phyloP scores from a whole-genome alignment of 371 early-diverging fungal genomes.

The Apophysomyces ossiformis region DNA sequence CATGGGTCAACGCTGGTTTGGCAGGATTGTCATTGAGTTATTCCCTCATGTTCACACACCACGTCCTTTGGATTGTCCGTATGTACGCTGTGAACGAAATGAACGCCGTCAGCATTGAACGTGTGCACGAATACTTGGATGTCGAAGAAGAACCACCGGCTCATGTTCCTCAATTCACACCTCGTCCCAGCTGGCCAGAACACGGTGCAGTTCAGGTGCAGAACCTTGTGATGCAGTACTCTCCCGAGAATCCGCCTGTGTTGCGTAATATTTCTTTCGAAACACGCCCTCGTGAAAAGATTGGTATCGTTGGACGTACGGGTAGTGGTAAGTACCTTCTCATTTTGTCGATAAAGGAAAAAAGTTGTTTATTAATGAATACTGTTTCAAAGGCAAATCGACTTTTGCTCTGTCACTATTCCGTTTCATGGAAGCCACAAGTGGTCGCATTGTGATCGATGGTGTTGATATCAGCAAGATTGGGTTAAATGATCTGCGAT shows the following conservation, averaged over 20 bases:
- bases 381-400: slow-evolving; percentile 61
- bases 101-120: slow-evolving; percentile 63
- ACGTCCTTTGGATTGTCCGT: slow-evolving; percentile 45
- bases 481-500: slow-evolving; percentile 67
- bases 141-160: slow-evolving; percentile 66
- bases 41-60: slow-evolving; percentile 9
- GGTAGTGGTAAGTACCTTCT: slow-evolving; percentile 49
- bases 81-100: slow-evolving; percentile 38
- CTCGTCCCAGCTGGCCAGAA: slow-evolving; percentile 63
- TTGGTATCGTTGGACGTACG: slow-evolving; percentile 71
- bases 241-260: slow-evolving; percentile 42
- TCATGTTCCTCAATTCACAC: slow-evolving; percentile 50
- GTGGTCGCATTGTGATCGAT: slow-evolving; percentile 70
- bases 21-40: slow-evolving; percentile 47
- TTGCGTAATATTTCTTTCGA: slow-evolving; percentile 50
- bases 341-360: neutral
- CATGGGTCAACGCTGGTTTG: slow-evolving; percentile 39
- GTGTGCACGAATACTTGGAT: slow-evolving; percentile 62
- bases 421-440: slow-evolving; percentile 67
- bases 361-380: neutral
- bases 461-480: slow-evolving; percentile 69
- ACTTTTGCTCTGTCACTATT: slow-evolving; percentile 71
- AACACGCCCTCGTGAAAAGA: slow-evolving; percentile 45
- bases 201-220: slow-evolving; percentile 47
- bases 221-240: slow-evolving; percentile 44